Evolutionary conservation across 495 filamentous ascomycete genomes (phyloP).

Genomic region (Penicillium nucicola): DNA sequence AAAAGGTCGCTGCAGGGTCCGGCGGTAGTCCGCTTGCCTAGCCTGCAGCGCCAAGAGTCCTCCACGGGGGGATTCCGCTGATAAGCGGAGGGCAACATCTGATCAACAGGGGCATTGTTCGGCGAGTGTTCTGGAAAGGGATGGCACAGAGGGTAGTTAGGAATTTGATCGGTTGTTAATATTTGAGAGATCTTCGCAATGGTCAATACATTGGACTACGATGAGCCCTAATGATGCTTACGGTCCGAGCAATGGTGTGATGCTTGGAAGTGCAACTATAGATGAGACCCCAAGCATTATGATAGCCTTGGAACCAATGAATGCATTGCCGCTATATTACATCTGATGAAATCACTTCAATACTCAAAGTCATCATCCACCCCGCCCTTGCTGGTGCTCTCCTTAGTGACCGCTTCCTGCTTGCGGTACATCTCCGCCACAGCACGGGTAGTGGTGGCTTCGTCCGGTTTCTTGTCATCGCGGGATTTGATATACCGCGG

Average conservation of each 20-base stretch:
- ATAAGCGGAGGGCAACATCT: constrained; percentile 1
- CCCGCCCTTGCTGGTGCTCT: constrained; percentile 64
- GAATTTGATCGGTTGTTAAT: too few species aligned
- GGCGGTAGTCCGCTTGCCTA: constrained; percentile 9
- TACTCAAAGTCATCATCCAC: constrained; percentile 99
- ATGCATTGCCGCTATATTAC: constrained; percentile 4
- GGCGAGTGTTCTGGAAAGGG: background rate
- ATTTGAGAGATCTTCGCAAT: too few species aligned
- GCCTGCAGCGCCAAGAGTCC: constrained; percentile 30
- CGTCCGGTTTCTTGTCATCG: constrained; percentile 92
- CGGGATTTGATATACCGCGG: constrained; percentile 85
- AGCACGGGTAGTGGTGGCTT: constrained; percentile 78
- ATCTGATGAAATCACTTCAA: constrained; percentile 33
- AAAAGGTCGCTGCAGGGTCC: background rate
- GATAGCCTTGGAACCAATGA: constrained; percentile 2
- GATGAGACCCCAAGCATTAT: background rate
- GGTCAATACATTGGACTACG: background rate
- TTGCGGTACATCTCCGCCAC: constrained; percentile 96
- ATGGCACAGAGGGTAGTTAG: background rate
- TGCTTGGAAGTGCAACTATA: background rate
- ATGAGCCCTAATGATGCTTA: constrained; percentile 8
- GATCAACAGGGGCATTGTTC: background rate
- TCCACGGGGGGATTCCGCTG: constrained; percentile 7
- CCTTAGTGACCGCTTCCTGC: constrained; percentile 77
- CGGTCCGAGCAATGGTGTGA: constrained; percentile 6